Evolutionary conservation across 2,329 filamentous ascomycete species (phyloP).

Genomic region (Rutstroemia sp.): DNA sequence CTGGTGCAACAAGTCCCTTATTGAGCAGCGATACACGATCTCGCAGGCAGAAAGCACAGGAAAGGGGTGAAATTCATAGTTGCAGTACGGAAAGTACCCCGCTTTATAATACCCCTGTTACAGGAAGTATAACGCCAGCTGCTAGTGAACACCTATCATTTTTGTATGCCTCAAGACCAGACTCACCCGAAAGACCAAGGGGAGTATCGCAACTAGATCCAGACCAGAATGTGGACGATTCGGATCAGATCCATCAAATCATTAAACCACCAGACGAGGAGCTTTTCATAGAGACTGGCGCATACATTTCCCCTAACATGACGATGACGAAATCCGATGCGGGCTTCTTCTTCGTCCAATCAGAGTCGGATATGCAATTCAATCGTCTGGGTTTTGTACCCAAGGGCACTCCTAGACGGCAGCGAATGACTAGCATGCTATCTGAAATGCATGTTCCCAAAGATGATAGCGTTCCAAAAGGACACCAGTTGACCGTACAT

Average conservation of each 20-base stretch:
- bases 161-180: neutral
- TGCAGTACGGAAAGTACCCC: conserved; percentile 17
- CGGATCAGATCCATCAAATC: neutral
- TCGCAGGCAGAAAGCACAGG: conserved; percentile 22
- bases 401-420: conserved; percentile 1
- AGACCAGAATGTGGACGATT: neutral
- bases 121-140: conserved; percentile 10
- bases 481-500: neutral
- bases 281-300: neutral
- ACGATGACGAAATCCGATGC: neutral
- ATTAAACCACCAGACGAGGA: neutral
- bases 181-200: neutral
- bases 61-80: conserved; percentile 26
- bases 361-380: neutral
- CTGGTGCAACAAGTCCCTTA: conserved; percentile 10
- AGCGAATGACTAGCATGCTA: conserved; percentile 21
- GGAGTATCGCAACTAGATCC: neutral
- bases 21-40: conserved; percentile 18
- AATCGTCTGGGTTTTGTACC: conserved; percentile 9
- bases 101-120: conserved; percentile 22
- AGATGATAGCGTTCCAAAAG: neutral
- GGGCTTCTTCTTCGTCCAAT: neutral
- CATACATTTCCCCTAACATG: neutral
- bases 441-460: conserved; percentile 23
- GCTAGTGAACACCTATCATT: neutral